Evolutionary conservation across 495 filamentous ascomycete genomes (phyloP).

Genomic region (Lasiosphaeria miniovina): DNA sequence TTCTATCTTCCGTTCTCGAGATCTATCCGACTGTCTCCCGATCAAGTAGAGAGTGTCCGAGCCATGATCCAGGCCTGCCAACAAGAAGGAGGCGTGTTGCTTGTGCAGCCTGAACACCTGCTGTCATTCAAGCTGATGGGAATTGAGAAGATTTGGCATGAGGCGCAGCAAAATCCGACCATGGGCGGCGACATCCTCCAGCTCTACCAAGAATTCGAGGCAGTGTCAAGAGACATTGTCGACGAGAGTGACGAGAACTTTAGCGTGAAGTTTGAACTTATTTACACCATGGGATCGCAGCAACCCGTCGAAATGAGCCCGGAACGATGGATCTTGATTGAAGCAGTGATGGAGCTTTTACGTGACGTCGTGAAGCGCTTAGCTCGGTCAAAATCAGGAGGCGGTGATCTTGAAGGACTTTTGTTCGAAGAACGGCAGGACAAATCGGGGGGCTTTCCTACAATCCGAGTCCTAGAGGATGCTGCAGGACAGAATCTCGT

Average conservation of each 20-base stretch:
- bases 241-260: conserved; percentile 69
- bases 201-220: conserved; percentile 43
- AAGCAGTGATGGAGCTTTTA: conserved; percentile 52
- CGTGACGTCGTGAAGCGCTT: conserved; percentile 20
- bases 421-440: conserved; percentile 18
- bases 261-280: conserved; percentile 56
- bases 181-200: conserved; percentile 38
- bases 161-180: conserved; percentile 64
- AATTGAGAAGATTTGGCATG: conserved; percentile 45
- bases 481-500: conserved; percentile 35
- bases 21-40: conserved; percentile 32
- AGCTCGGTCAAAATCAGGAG: conserved; percentile 23
- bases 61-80: conserved; percentile 49
- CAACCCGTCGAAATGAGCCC: conserved; percentile 53
- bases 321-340: conserved; percentile 58
- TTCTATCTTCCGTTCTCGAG: conserved; percentile 65
- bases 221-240: conserved; percentile 50
- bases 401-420: conserved; percentile 29
- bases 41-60: conserved; percentile 29
- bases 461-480: conserved; percentile 40
- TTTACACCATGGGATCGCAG: conserved; percentile 67
- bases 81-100: conserved; percentile 48
- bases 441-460: conserved; percentile 34
- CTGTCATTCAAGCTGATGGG: conserved; percentile 68
- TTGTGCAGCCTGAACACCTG: conserved; percentile 67